phyloP scores from a whole-genome alignment of 2,329 filamentous ascomycete genomes.

The Phoma sp. region DNA sequence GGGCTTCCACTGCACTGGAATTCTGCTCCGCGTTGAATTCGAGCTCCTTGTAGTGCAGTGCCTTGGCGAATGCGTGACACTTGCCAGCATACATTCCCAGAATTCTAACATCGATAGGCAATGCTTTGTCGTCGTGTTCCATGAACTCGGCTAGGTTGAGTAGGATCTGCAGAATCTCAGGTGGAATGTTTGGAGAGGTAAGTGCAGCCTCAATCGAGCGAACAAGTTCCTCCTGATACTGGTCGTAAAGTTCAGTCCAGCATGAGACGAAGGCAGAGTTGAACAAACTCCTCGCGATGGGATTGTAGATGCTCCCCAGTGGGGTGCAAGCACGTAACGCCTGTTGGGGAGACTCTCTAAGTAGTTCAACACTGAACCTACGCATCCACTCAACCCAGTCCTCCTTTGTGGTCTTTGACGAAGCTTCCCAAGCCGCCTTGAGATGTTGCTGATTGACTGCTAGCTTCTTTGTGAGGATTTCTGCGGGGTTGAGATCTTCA shows the following conservation, averaged over 20 bases:
- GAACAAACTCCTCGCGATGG: slow-evolving; percentile 90
- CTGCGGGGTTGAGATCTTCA: slow-evolving; percentile 81
- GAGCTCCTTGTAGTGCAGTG: slow-evolving; percentile 96
- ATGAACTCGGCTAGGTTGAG: slow-evolving; percentile 99
- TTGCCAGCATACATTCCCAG: slow-evolving; percentile 93
- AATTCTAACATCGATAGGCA: slow-evolving; percentile 95
- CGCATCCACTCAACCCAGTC: slow-evolving; percentile 99
- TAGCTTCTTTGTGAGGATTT: slow-evolving; percentile 89
- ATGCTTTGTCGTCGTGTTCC: slow-evolving; percentile 98
- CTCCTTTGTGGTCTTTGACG: slow-evolving; percentile 94
- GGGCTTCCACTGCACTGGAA: slow-evolving; percentile 89
- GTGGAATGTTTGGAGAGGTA: slow-evolving; percentile 92
- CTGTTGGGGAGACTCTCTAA: slow-evolving; percentile 95
- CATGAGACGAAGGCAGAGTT: slow-evolving; percentile 99
- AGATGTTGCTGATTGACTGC: slow-evolving; percentile 98
- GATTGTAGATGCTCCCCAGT: slow-evolving; percentile 87
- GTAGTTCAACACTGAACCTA: slow-evolving; percentile 90
- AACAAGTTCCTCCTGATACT: slow-evolving; percentile 96
- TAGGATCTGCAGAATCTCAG: slow-evolving; percentile 90
- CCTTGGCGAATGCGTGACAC: slow-evolving; percentile 97
- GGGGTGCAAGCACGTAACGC: slow-evolving; percentile 91
- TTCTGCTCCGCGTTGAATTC: slow-evolving; percentile 99
- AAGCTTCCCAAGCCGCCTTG: slow-evolving; percentile 96
- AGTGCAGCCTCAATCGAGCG: slow-evolving; percentile 94
- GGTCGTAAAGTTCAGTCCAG: slow-evolving; percentile 96